A percentile compares a stretch with the other conserved stretches of the same genome.
phyloP scores from a whole-genome alignment of 441 rosid genomes.

The Syzygium malaccense region DNA sequence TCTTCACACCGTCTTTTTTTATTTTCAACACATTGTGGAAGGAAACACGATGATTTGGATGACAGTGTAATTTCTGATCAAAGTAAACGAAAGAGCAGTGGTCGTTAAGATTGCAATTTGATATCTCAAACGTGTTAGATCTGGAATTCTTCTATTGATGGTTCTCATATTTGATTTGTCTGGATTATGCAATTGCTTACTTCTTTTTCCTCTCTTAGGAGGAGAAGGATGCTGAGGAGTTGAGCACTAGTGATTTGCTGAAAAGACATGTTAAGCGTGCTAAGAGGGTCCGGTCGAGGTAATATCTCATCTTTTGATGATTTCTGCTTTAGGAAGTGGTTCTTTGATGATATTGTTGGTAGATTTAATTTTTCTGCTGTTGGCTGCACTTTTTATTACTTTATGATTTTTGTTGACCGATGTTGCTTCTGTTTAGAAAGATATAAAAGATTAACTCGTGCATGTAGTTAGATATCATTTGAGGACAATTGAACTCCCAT shows the following conservation, averaged over 20 bases:
- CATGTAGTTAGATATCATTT: not conserved
- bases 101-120: not conserved
- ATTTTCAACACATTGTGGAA: not conserved
- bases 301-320: constrained; percentile 9
- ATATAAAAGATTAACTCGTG: not conserved
- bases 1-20: not conserved
- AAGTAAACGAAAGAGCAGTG: not conserved
- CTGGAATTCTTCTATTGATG: not conserved
- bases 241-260: constrained; percentile 62
- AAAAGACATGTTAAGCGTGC: constrained; percentile 67
- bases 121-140: not conserved
- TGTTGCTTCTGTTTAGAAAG: not conserved
- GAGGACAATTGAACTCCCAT: not conserved
- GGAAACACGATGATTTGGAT: not conserved
- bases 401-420: not conserved
- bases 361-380: not conserved
- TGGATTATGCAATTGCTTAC: not conserved
- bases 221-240: constrained; percentile 40
- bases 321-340: not conserved
- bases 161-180: not conserved
- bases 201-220: constrained; percentile 27
- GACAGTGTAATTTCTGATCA: not conserved
- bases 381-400: not conserved
- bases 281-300: constrained; percentile 73
- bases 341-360: not conserved